Evolutionary conservation across 345 rosid species (phyloP), one percentile per base, ranked within the genome.

Genomic region (Fremontodendron californicum): DNA sequence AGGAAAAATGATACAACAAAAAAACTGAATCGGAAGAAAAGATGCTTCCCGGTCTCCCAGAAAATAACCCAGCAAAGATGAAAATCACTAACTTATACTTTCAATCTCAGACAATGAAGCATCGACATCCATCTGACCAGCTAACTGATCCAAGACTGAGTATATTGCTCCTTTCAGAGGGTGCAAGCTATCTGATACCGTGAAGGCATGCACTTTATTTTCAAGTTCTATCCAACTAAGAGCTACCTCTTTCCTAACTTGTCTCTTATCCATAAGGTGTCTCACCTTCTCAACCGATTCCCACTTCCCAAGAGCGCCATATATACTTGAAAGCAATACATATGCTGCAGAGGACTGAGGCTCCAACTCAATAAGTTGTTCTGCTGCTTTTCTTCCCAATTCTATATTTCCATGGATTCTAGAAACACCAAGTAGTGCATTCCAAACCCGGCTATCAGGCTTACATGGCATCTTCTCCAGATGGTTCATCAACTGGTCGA

Each of bases 201-300:
- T 79, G 82, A 91, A 90, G 29, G 82, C 75, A 23, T 87, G 87
- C 61, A 89, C 80, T 76, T 83, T 87, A 66, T 81, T 81, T 33
- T 82, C 86, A 16, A 81, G 82, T 78, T 85, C 88, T 78, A 88
- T 87, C 98, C 93, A 90, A 85, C 93, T 90, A 62, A 82, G 40
- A 48, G 86, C 91, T 81, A 64, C 84, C 74, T 91, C 91, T 86
- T 90, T 87, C 43, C 31, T 85, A 65, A 84, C 82, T 4, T 19
- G 71, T 79, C 89, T 85, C 76, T 80, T 71, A 64, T 84, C 74
- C 95, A 89, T 87, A 58, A 83, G 81, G 78, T 81, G 85, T 78
- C 92, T 90, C 75, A 86, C 88, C 73, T 81, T 83, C 85, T 86
- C 91, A 13, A 82, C 93, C 62, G 67, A 80, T 69, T 88, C 90